Conservation (phyloP, 306 rosid genomes). For the Pterocarpus macrocarpus region DNA sequence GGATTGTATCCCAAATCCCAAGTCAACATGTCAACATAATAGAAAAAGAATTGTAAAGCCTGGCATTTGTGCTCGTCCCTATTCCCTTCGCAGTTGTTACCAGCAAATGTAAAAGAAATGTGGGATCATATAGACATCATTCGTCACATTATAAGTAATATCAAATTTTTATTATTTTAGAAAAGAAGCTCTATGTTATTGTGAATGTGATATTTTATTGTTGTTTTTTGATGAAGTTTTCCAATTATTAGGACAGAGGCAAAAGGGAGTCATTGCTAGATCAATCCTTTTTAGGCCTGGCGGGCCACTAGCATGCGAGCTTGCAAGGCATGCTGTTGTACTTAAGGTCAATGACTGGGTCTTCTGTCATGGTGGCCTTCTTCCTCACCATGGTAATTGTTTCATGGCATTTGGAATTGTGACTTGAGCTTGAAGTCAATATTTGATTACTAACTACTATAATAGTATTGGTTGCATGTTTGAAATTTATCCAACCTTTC, state of each 20-base stretch:
- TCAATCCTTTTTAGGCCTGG: constrained; percentile 89
- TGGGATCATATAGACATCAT: constrained; percentile 25
- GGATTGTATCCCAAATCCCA: not conserved
- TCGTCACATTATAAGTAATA: constrained; percentile 1
- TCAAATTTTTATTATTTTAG: constrained; percentile 3
- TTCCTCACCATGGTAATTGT: constrained; percentile 94
- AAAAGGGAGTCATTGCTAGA: constrained; percentile 90
- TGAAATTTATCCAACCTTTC: constrained; percentile 34
- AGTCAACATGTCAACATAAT: constrained; percentile 4
- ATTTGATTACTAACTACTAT: not conserved
- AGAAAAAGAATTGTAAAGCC: not conserved
- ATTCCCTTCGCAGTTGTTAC: not conserved
- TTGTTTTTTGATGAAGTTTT: constrained; percentile 58
- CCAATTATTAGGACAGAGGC: constrained; percentile 87
- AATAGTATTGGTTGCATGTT: constrained; percentile 35
- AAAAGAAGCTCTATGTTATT: constrained; percentile 18
- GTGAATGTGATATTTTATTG: constrained; percentile 31
- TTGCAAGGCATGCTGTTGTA: constrained; percentile 79
- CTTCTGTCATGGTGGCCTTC: constrained; percentile 99
- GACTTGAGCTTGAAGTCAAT: not conserved
- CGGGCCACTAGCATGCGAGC: constrained; percentile 79
- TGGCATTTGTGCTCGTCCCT: not conserved
- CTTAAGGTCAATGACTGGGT: constrained; percentile 97
- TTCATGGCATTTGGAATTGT: constrained; percentile 25
- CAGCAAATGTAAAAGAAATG: not conserved